Conservation (phyloP, 495 filamentous ascomycete species). For the Neurospora cerealis region DNA sequence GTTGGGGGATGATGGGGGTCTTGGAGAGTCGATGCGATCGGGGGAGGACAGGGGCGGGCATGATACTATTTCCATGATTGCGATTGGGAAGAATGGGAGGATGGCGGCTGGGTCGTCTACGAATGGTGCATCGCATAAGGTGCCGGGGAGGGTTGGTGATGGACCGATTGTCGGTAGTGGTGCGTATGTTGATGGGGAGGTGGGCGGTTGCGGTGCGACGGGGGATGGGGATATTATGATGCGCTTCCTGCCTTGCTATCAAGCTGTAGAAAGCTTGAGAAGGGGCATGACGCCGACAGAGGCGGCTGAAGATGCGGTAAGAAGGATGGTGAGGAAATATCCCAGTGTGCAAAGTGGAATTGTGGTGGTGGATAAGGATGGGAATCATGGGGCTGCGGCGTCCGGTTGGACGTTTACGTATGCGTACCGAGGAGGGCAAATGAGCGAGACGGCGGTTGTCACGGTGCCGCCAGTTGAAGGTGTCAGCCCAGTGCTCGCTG, state of each 20-base stretch:
- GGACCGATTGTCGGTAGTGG: constrained; percentile 39
- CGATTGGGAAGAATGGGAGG: constrained; percentile 20
- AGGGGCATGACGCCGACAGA: constrained; percentile 29
- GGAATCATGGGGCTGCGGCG: constrained; percentile 34
- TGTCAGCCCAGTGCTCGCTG: background rate
- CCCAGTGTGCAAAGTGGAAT: constrained; percentile 33
- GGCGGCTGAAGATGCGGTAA: constrained; percentile 36
- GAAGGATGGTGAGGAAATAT: constrained; percentile 34
- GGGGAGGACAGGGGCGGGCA: constrained; percentile 13
- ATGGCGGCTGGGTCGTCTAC: constrained; percentile 42
- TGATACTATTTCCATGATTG: constrained; percentile 41
- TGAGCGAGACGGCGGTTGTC: constrained; percentile 31
- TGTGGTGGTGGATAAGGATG: constrained; percentile 32
- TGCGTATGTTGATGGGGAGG: constrained; percentile 39
- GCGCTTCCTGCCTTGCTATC: constrained; percentile 41
- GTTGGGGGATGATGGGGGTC: background rate
- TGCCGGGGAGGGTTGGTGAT: constrained; percentile 39
- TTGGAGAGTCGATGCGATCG: background rate
- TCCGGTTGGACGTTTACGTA: constrained; percentile 41
- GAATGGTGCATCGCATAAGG: constrained; percentile 37
- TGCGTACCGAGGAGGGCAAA: constrained; percentile 30
- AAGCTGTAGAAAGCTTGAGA: constrained; percentile 38
- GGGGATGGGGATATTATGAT: constrained; percentile 44
- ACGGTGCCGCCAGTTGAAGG: constrained; percentile 23
- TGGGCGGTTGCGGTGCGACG: constrained; percentile 39